Conservation (phyloP, 306 rosid species). For the Prosopis cineraria region DNA sequence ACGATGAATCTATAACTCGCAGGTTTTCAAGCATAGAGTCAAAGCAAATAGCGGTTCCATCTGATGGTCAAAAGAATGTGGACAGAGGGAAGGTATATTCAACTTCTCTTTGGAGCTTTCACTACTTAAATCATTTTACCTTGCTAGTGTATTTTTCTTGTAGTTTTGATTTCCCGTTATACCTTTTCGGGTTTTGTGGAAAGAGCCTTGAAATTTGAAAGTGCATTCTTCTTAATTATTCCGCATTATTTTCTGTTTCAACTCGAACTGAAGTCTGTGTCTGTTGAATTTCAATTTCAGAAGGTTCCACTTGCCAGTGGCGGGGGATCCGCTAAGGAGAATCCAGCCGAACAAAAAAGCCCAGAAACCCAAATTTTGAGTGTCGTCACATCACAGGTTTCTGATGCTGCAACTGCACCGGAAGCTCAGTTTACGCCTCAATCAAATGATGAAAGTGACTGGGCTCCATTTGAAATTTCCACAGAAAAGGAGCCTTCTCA, state of each 20-base stretch:
- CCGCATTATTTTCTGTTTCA: constrained; percentile 9
- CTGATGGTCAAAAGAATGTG: constrained; percentile 38
- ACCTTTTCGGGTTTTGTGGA: background rate
- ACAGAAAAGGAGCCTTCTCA: constrained; percentile 8
- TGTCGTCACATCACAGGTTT: constrained; percentile 35
- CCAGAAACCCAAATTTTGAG: constrained; percentile 45
- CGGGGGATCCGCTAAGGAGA: constrained; percentile 33
- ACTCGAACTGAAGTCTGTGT: constrained; percentile 14
- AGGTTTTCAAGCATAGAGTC: constrained; percentile 47
- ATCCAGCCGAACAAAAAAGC: constrained; percentile 36
- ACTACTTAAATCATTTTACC: background rate
- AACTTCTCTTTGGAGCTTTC: constrained; percentile 26
- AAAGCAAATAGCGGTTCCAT: constrained; percentile 39
- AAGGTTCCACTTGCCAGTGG: constrained; percentile 39
- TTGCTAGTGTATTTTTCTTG: background rate
- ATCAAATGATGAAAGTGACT: constrained; percentile 41
- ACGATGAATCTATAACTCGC: constrained; percentile 42
- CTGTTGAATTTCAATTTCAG: constrained; percentile 26
- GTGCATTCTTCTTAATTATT: constrained; percentile 1
- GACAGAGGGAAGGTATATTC: constrained; percentile 18
- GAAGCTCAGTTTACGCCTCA: constrained; percentile 43
- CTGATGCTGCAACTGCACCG: constrained; percentile 35
- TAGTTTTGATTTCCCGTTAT: constrained; percentile 4
- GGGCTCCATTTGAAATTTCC: constrained; percentile 52
- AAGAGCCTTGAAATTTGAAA: background rate